Conservation (phyloP, 192 early-diverging fungal genomes). For the Podila verticillata region DNA sequence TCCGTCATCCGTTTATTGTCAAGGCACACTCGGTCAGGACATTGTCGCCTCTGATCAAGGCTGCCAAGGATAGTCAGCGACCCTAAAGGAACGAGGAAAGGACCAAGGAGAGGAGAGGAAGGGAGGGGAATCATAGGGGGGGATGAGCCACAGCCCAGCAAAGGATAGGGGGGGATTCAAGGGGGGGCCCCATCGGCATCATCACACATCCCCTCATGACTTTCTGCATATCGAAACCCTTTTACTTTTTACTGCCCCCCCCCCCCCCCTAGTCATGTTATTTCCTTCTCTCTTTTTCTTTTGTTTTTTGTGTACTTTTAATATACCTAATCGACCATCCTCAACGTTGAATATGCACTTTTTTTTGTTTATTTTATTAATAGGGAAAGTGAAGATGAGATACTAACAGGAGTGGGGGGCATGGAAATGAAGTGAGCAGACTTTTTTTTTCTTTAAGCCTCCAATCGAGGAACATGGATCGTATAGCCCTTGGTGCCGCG, state of each 20-base stretch:
- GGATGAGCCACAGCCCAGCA: too few species aligned
- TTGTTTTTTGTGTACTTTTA: neutral
- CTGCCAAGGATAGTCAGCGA: conserved; percentile 66
- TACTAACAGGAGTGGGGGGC: neutral
- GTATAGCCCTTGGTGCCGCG: conserved; percentile 35
- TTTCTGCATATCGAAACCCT: neutral
- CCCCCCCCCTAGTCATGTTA: too few species aligned
- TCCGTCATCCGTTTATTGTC: conserved; percentile 86
- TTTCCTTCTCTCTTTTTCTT: neutral
- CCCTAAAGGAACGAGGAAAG: conserved; percentile 10
- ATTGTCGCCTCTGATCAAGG: conserved; percentile 83
- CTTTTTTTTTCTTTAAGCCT: neutral
- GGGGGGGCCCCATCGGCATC: too few species aligned
- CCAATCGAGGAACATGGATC: conserved; percentile 40
- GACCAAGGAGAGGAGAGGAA: neutral
- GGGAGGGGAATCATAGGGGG: too few species aligned
- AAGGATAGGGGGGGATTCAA: too few species aligned
- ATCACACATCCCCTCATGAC: neutral
- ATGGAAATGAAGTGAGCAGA: neutral
- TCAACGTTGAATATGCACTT: neutral
- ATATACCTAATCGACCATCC: neutral
- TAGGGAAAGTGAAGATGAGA: neutral
- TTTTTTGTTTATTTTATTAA: neutral
- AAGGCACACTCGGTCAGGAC: conserved; percentile 85
- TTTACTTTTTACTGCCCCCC: neutral